Conservation (phyloP, 768 basidiomycete species). For the Calocera viscosa region DNA sequence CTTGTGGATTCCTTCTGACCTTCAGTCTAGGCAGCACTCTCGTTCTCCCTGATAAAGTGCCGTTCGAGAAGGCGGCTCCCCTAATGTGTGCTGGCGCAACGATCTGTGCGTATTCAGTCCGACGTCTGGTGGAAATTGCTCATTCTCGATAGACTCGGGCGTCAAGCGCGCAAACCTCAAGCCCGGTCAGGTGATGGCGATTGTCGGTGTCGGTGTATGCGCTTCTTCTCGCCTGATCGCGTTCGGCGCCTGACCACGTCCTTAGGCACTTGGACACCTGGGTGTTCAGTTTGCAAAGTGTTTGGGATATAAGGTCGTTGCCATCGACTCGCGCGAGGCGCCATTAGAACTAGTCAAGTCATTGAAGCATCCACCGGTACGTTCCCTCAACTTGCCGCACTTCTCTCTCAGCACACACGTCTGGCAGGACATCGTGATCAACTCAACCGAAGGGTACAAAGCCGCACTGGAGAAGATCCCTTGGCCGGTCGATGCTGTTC, state of each 20-base stretch:
- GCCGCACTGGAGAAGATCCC: conserved; percentile 6
- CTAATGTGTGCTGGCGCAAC: conserved; percentile 15
- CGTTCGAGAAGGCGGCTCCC: conserved; percentile 12
- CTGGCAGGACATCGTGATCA: conserved; percentile 10
- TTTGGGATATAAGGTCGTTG: conserved; percentile 18
- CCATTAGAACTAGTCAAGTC: conserved; percentile 16
- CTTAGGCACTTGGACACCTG: conserved; percentile 12
- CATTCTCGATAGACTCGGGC: not conserved
- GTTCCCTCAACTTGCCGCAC: not conserved
- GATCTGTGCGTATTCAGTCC: conserved; percentile 1
- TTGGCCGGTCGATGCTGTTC: conserved; percentile 15
- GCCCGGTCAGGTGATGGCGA: conserved; percentile 8
- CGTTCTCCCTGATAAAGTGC: conserved; percentile 10
- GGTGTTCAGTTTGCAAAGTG: conserved; percentile 17
- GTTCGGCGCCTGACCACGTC: not conserved
- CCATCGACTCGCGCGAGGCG: conserved; percentile 15
- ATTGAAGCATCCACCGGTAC: conserved; percentile 15
- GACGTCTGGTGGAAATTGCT: not conserved
- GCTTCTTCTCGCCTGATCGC: not conserved
- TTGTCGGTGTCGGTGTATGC: conserved; percentile 12
- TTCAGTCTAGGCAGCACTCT: not conserved
- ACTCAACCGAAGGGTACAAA: conserved; percentile 12
- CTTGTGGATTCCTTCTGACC: not conserved
- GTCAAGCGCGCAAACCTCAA: not conserved
- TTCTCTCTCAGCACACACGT: not conserved